Conservation (phyloP, 2,329 filamentous ascomycete species). For the Byssoonygena ceratinophila region DNA sequence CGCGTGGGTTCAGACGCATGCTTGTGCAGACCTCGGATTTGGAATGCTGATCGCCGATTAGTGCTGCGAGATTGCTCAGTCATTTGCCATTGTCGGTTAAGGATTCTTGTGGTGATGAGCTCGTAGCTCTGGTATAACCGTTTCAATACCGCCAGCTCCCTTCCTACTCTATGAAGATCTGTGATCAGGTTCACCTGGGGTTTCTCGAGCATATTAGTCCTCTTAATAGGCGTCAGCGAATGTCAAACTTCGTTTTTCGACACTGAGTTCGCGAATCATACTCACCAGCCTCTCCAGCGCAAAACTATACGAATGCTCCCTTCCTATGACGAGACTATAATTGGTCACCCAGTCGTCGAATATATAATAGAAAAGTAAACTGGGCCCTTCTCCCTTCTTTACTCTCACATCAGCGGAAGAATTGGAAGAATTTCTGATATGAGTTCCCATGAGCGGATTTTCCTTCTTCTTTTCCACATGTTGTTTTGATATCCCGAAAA, state of each 20-base stretch:
- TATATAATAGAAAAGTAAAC: conserved; percentile 56
- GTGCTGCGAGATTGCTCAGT: conserved; percentile 26
- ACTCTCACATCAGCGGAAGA: conserved; percentile 26
- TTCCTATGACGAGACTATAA: conserved; percentile 49
- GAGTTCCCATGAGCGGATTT: conserved; percentile 41
- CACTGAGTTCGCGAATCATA: not conserved
- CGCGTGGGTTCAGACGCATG: conserved; percentile 1
- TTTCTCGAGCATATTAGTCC: conserved; percentile 46
- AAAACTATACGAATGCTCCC: conserved; percentile 43
- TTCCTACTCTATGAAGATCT: conserved; percentile 49
- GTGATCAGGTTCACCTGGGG: conserved; percentile 39
- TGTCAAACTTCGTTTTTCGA: conserved; percentile 1
- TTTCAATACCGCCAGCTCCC: conserved; percentile 51
- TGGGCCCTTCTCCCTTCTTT: conserved; percentile 44
- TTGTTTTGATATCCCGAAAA: conserved; percentile 49
- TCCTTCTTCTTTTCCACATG: conserved; percentile 39
- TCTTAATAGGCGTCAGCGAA: conserved; percentile 24
- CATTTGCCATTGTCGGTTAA: conserved; percentile 41
- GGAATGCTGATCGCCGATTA: conserved; percentile 12
- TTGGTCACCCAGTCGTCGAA: conserved; percentile 58
- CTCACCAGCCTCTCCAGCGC: conserved; percentile 43
- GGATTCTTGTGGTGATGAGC: conserved; percentile 51
- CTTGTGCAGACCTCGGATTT: conserved; percentile 4
- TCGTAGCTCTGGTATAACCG: conserved; percentile 53
- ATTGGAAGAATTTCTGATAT: conserved; percentile 32